Evolutionary conservation across 192 early-diverging fungal species (phyloP), one percentile per base, ranked within the genome.

Genomic region (Coemansia pectinata): DNA sequence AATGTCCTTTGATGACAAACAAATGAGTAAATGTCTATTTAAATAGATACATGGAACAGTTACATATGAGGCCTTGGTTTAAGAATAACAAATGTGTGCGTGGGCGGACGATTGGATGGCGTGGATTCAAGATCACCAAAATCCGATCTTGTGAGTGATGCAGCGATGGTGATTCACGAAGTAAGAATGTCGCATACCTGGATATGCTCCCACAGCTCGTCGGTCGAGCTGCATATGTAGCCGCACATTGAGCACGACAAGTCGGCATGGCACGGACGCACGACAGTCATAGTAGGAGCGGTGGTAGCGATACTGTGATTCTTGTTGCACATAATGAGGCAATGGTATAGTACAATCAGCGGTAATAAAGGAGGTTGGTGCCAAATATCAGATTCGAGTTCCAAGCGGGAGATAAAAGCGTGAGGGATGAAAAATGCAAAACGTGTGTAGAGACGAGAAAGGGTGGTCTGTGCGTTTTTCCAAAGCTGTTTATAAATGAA

Each of bases 171-270:
- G 25, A 60, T 31, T 60, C 21, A 31, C 8, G n/a, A 74, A 10
- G 63, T 58, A 50, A 83, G 53, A 33, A 78, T 78, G 45, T 83
- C 72, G 76, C 81, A 83, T 15, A 67, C 70, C 64, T 83, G 81
- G 12, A 83, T 40, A 40, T 83, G 81, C 66, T 78, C 72, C 81
- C 81, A 83, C 63, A 83, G 71, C 69, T 77, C 81, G 39, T 77
- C 76, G 69, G 65, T 74, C 27, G 71, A 66, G 67, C 50, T 65
- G 72, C 72, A 77, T 5, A 67, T 14, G 27, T 74, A 72, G 27
- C 81, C 81, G 41, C 81, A 83, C 72, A 83, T 75, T 14, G 81
- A 77, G 69, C 81, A 83, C 29, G 48, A 40, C 36, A 74, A 7
- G 34, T 68, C 31, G 14, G 55, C 60, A 3, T 33, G 61, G 38